A percentile compares a stretch with the other conserved stretches of the same genome.
These are phyloP conservation scores for Pythium grandisporangium DNA, from an alignment of 352 stramenopile species.

Conservation along the genomic window DNA sequence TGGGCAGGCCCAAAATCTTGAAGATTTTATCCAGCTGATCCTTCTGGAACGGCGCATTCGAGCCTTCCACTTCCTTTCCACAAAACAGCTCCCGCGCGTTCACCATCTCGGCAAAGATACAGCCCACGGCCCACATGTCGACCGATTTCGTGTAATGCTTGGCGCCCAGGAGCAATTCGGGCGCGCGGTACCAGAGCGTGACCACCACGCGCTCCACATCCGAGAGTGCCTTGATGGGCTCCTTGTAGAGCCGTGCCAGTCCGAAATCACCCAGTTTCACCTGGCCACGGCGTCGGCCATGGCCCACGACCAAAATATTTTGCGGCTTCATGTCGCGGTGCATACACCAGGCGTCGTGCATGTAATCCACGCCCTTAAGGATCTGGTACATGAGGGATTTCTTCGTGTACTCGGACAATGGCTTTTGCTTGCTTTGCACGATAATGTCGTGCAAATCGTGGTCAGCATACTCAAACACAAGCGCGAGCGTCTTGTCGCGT, in stretches of 20 bases:
- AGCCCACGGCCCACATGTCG: slow-evolving; percentile 96
- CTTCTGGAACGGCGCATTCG: slow-evolving; percentile 85
- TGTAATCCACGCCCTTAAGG: slow-evolving; percentile 89
- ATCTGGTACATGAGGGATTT: slow-evolving; percentile 92
- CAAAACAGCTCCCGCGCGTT: slow-evolving; percentile 84
- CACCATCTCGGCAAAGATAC: slow-evolving; percentile 93
- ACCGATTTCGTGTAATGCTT: slow-evolving; percentile 92
- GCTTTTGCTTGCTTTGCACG: slow-evolving; percentile 81
- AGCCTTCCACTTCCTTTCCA: slow-evolving; percentile 82
- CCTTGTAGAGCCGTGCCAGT: slow-evolving; percentile 81
- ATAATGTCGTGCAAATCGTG: slow-evolving; percentile 88
- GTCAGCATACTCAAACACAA: slow-evolving; percentile 88
- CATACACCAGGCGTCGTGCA: slow-evolving; percentile 91
- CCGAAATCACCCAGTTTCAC: slow-evolving; percentile 86
- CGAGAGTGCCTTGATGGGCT: slow-evolving; percentile 83
- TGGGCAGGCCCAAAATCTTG: slow-evolving; percentile 84
- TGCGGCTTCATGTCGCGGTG: slow-evolving; percentile 92
- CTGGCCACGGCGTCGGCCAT: slow-evolving; percentile 72
- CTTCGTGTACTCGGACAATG: slow-evolving; percentile 86
- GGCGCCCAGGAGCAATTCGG: slow-evolving; percentile 90
- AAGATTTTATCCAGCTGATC: slow-evolving; percentile 89
- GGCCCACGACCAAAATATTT: slow-evolving; percentile 89
- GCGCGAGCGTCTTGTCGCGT: slow-evolving; percentile 67
- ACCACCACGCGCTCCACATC: slow-evolving; percentile 91
- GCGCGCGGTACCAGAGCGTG: slow-evolving; percentile 94